These are phyloP conservation scores for Quillaja saponaria DNA, from an alignment of 306 rosid genomes.

Conservation along the genomic window DNA sequence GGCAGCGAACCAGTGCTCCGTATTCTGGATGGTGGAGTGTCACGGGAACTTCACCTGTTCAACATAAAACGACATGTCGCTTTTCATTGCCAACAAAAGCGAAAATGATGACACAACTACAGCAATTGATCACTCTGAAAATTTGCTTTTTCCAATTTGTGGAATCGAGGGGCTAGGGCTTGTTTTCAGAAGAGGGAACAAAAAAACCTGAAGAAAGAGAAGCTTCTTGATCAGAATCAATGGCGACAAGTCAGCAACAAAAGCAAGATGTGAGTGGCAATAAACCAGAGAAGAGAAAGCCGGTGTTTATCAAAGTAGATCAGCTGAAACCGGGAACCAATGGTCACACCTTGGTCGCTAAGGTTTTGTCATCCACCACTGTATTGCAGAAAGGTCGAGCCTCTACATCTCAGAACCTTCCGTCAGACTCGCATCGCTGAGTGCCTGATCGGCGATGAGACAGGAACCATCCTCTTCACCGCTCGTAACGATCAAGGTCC, in stretches of 20 bases:
- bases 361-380: constrained; percentile 43
- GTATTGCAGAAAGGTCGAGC: constrained; percentile 57
- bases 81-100: constrained; percentile 25
- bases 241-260: constrained; percentile 38
- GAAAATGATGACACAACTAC: not conserved
- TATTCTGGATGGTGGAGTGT: too few species aligned
- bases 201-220: not conserved
- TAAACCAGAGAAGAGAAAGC: constrained; percentile 56
- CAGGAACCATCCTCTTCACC: constrained; percentile 59
- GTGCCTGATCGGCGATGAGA: constrained; percentile 65
- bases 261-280: constrained; percentile 1
- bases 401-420: constrained; percentile 47
- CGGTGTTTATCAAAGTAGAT: constrained; percentile 55
- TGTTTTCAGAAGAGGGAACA: not conserved
- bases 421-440: constrained; percentile 49
- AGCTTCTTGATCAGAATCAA: constrained; percentile 25
- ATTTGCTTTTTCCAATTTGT: not conserved
- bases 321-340: constrained; percentile 55
- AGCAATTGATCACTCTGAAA: not conserved
- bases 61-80: constrained; percentile 28
- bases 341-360: constrained; percentile 57
- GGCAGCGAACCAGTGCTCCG: too few species aligned
- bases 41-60: constrained; percentile 7
- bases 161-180: constrained; percentile 4
- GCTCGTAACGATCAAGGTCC: constrained; percentile 74